Evolutionary conservation across 2,329 filamentous ascomycete genomes (phyloP).

Genomic region (Talaromyces funiculosus): DNA sequence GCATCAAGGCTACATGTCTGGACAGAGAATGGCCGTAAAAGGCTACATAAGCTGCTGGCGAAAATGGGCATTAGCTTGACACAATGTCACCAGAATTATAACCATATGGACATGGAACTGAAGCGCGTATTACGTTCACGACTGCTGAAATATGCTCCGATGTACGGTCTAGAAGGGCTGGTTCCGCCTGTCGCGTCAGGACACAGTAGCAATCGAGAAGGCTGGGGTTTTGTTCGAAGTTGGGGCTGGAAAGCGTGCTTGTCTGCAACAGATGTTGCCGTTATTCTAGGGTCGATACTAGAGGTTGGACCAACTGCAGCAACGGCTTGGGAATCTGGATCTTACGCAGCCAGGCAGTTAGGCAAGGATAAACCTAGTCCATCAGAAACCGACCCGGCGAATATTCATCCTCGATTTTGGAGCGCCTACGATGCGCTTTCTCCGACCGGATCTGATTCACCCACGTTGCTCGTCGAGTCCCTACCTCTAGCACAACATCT

Average conservation of each 20-base stretch:
- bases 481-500: slow-evolving; percentile 82
- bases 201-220: slow-evolving; percentile 69
- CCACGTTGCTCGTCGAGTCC: slow-evolving; percentile 59
- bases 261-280: slow-evolving; percentile 88
- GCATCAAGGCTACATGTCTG: slow-evolving; percentile 89
- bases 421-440: slow-evolving; percentile 55
- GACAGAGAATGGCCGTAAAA: slow-evolving; percentile 82
- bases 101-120: slow-evolving; percentile 96
- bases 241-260: slow-evolving; percentile 97
- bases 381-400: slow-evolving; percentile 25
- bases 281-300: slow-evolving; percentile 83
- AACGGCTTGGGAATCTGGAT: slow-evolving; percentile 30
- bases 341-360: slow-evolving; percentile 19
- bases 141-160: slow-evolving; percentile 80
- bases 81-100: slow-evolving; percentile 92
- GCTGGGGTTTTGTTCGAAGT: slow-evolving; percentile 93
- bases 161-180: slow-evolving; percentile 91
- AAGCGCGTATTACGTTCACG: slow-evolving; percentile 82
- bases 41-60: slow-evolving; percentile 86
- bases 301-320: slow-evolving; percentile 64
- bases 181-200: slow-evolving; percentile 73
- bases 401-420: slow-evolving; percentile 48
- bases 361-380: slow-evolving; percentile 18
- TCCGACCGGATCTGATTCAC: slow-evolving; percentile 40
- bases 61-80: slow-evolving; percentile 96